A percentile compares a stretch with the other conserved stretches of the same genome.
Conservation (phyloP, 805 yeast genomes). For the Saccharomycopsis amapae region DNA sequence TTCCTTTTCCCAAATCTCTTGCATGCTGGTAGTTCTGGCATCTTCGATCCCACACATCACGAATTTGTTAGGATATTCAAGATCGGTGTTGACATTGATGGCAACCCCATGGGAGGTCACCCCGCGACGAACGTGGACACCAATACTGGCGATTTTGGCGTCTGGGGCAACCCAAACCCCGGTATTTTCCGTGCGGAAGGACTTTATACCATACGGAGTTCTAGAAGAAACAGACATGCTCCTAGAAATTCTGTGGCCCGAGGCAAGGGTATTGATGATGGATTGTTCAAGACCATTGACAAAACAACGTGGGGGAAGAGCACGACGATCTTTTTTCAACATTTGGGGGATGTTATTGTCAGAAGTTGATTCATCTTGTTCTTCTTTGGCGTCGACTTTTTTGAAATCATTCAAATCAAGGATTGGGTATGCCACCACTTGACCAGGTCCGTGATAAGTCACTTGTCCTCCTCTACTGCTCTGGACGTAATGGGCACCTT, state of each 20-base stretch:
- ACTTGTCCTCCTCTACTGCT: constrained; percentile 91
- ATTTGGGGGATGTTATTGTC: background rate
- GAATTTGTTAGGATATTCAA: constrained; percentile 59
- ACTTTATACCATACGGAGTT: constrained; percentile 22
- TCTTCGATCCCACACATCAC: constrained; percentile 82
- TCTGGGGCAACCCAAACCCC: constrained; percentile 74
- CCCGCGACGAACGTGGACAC: constrained; percentile 76
- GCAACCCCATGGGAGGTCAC: constrained; percentile 88
- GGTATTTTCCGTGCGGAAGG: constrained; percentile 56
- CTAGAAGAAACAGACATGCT: background rate
- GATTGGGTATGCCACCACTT: constrained; percentile 77
- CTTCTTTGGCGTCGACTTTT: too few species aligned
- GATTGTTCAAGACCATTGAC: constrained; percentile 57
- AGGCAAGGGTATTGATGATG: constrained; percentile 41
- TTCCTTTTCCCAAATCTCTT: constrained; percentile 24
- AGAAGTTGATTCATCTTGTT: background rate
- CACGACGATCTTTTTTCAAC: constrained; percentile 30
- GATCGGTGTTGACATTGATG: constrained; percentile 68
- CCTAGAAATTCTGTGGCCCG: background rate
- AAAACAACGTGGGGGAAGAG: constrained; percentile 54
- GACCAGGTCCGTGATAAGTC: constrained; percentile 97
- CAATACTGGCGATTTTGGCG: constrained; percentile 79
- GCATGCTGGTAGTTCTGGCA: constrained; percentile 48
- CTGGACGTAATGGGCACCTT: constrained; percentile 62
- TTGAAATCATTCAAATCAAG: constrained; percentile 59